Percentiles rank a stretch among this genome's conserved stretches.
Evolutionary conservation across 2,329 filamentous ascomycete species (phyloP).

Genomic region (Fusarium sp.): DNA sequence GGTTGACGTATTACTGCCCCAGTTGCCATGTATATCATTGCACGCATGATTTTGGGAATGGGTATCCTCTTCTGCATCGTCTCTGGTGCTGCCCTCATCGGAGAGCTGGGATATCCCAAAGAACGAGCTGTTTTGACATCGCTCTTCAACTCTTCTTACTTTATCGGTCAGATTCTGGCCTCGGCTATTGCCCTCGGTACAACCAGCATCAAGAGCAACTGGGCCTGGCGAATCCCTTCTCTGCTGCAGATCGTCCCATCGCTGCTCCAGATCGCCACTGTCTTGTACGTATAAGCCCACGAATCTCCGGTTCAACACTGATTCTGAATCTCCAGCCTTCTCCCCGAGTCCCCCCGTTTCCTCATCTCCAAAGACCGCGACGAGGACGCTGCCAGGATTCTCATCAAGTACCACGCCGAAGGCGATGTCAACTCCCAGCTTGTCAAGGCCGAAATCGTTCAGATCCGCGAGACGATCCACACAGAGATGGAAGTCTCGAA

Average conservation of each 20-base stretch:
- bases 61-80: slow-evolving; percentile 70
- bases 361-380: slow-evolving; percentile 46
- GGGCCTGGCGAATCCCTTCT: slow-evolving; percentile 53
- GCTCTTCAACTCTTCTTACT: slow-evolving; percentile 58
- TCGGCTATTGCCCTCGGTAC: slow-evolving; percentile 60
- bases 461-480: slow-evolving; percentile 66
- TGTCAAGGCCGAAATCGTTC: slow-evolving; percentile 66
- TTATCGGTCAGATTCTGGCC: slow-evolving; percentile 61
- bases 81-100: slow-evolving; percentile 65
- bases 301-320: neutral
- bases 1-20: neutral
- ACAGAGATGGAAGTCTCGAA: slow-evolving; percentile 62
- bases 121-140: slow-evolving; percentile 62
- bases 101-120: slow-evolving; percentile 68
- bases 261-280: slow-evolving; percentile 51
- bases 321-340: slow-evolving; percentile 4
- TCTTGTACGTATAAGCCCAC: slow-evolving; percentile 46
- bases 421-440: slow-evolving; percentile 60
- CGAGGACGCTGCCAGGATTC: slow-evolving; percentile 47
- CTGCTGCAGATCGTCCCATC: slow-evolving; percentile 56
- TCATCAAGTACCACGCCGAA: slow-evolving; percentile 60
- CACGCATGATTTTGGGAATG: slow-evolving; percentile 67
- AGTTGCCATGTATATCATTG: slow-evolving; percentile 68
- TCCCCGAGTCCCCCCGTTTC: slow-evolving; percentile 49
- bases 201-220: slow-evolving; percentile 46